Conservation (phyloP, 108 stramenopile genomes). For the Conticribra weissflogii region DNA sequence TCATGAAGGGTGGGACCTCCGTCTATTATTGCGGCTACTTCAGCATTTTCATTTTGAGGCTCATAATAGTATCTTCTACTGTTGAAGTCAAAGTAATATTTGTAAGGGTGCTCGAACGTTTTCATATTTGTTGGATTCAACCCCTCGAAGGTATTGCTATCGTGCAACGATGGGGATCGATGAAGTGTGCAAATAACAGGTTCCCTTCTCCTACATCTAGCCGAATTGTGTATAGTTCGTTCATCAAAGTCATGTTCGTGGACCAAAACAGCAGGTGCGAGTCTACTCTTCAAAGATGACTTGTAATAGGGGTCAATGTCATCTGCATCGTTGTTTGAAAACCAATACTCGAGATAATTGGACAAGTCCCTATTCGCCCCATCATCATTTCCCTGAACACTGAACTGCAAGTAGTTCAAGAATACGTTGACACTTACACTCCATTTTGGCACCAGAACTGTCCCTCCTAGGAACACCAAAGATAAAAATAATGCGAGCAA, state of each 20-base stretch:
- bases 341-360: conserved; percentile 11
- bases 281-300: conserved; percentile 14
- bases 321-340: conserved; percentile 23
- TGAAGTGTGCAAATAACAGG: conserved; percentile 21
- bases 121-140: not conserved
- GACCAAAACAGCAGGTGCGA: conserved; percentile 23
- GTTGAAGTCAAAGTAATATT: conserved; percentile 53
- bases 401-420: conserved; percentile 36
- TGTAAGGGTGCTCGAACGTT: conserved; percentile 18
- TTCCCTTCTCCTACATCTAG: not conserved
- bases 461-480: conserved; percentile 37
- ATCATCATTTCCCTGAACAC: conserved; percentile 16
- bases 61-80: conserved; percentile 58
- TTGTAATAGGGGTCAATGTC: conserved; percentile 34
- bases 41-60: conserved; percentile 24
- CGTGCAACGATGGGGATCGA: conserved; percentile 11
- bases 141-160: not conserved
- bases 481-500: conserved; percentile 50
- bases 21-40: conserved; percentile 15
- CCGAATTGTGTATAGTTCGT: not conserved
- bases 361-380: conserved; percentile 2
- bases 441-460: conserved; percentile 61
- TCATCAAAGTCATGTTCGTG: conserved; percentile 10
- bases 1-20: conserved; percentile 57
- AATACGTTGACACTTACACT: conserved; percentile 37